These are phyloP conservation scores for Ustilago curta DNA, from an alignment of 1,284 basidiomycete genomes.

Conservation along the genomic window DNA sequence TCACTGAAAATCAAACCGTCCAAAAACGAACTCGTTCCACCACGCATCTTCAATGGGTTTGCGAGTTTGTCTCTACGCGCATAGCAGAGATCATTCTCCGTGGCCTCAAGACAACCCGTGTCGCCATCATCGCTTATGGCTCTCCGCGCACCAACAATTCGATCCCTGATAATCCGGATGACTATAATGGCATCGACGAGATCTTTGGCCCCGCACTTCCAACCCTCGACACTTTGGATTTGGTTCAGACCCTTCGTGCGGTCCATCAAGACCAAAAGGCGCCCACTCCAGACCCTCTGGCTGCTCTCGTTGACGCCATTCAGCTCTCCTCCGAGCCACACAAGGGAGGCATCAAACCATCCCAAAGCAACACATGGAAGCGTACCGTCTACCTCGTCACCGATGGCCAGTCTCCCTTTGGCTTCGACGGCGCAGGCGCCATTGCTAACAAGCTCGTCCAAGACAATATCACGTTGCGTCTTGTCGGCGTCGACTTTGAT, in stretches of 20 bases:
- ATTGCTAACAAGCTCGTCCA: conserved; percentile 47
- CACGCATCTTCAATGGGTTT: conserved; percentile 80
- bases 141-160: conserved; percentile 74
- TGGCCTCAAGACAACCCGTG: conserved; percentile 89
- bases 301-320: conserved; percentile 85
- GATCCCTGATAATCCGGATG: conserved; percentile 74
- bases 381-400: conserved; percentile 66
- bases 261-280: conserved; percentile 31
- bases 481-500: conserved; percentile 83
- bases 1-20: conserved; percentile 22
- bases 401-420: conserved; percentile 59
- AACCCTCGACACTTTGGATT: conserved; percentile 79
- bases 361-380: conserved; percentile 58
- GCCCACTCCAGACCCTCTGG: conserved; percentile 73
- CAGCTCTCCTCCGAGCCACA: conserved; percentile 73
- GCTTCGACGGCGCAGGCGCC: conserved; percentile 39
- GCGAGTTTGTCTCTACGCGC: conserved; percentile 87
- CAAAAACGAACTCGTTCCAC: conserved; percentile 72
- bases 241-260: conserved; percentile 74
- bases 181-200: conserved; percentile 82
- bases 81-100: conserved; percentile 91
- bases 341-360: conserved; percentile 47
- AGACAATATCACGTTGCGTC: conserved; percentile 52
- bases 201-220: conserved; percentile 84
- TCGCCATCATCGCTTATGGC: conserved; percentile 86